phyloP scores from a whole-genome alignment of 352 stramenopile species.

The Blastocystis sp. region DNA sequence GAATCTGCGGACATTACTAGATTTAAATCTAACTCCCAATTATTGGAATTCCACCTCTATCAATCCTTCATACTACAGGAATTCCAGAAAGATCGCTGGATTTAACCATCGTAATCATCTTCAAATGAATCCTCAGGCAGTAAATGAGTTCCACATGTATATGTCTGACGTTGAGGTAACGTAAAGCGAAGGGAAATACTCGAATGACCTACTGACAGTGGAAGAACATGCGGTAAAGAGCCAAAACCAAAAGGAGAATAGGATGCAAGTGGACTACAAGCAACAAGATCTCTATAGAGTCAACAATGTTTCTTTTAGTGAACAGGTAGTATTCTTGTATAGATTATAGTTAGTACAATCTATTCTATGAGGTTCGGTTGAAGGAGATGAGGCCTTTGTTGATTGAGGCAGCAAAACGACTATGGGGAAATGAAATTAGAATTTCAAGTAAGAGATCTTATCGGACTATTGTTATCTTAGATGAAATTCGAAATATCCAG shows the following conservation, averaged over 20 bases:
- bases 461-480: neutral
- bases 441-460: neutral
- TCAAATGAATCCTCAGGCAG: neutral
- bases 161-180: neutral
- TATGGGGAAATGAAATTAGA: neutral
- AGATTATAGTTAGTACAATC: neutral
- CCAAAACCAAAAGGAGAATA: constrained; percentile 25
- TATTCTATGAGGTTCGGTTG: neutral
- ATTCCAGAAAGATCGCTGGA: neutral
- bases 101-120: neutral
- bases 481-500: constrained; percentile 5
- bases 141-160: neutral
- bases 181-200: constrained; percentile 8
- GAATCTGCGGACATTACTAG: neutral
- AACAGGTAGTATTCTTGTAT: neutral
- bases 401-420: neutral
- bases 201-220: neutral
- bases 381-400: constrained; percentile 14
- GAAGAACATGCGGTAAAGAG: neutral
- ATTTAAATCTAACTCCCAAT: neutral
- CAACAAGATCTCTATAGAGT: neutral
- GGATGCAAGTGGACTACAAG: neutral
- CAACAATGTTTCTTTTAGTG: neutral
- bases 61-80: neutral
- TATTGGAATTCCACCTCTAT: neutral